Evolutionary conservation across 2,329 filamentous ascomycete genomes (phyloP), one percentile per base, ranked within the genome.

Genomic region (Aspergillus japonicus): DNA sequence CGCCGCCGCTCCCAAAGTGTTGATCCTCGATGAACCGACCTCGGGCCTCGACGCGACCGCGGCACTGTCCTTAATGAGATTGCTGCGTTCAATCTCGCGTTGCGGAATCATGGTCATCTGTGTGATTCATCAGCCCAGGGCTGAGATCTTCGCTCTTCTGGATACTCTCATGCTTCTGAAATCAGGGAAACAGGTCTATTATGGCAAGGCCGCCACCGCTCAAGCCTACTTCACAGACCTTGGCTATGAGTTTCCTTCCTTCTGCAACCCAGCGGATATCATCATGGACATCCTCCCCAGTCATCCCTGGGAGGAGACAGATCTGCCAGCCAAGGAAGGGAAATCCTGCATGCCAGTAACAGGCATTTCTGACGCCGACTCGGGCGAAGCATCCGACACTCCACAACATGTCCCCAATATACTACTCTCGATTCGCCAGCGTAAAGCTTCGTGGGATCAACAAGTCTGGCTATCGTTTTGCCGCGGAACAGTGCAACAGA

Each of bases 41-140:
- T 82, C 80, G 47, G 82, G 82, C 1, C 71, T 84, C 5, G 84
- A 87, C 68, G 82, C 84, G 0, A 82, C 81, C 0, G 80, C 83
- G 8, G 84, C 85, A 0, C 80, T 78, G 0, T 84, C 81, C 4
- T 83, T 87, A 33, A 85, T 86, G 78, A 74, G 75, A 2, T 80
- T 83, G 0, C 73, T 87, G 6, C 81, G 82, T 59, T 79, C 81
- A 1, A 80, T 87, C 48, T 81, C 83, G 7, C 77, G 78, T 2
- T 74, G 84, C 0, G 84, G 84, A 2, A 83, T 86, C 12, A 85
- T 83, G 2, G 80, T 84, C 47, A 82, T 87, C 55, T 80, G 82
- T 49, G 84, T 85, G 58, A 84, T 87, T 61, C 85, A 87, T 65
- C 85, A 87, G 66, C 85, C 85, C 2, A 78, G 84, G 6, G 75